Conservation (phyloP, 305 asterid species). For the Fraxinus platypoda region DNA sequence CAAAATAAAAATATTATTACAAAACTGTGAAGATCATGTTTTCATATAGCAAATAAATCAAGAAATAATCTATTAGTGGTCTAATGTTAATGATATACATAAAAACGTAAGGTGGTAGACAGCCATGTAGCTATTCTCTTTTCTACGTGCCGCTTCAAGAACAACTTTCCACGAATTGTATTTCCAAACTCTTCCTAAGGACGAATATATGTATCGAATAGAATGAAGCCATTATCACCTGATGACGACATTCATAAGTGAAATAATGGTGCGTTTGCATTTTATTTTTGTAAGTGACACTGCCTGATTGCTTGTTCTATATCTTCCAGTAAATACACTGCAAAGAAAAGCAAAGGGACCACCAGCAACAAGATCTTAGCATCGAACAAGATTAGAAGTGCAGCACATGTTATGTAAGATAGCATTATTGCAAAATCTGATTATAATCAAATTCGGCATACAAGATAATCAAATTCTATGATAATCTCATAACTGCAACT, state of each 20-base stretch:
- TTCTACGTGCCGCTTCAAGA: constrained; percentile 18
- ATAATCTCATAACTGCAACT: neutral
- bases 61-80: constrained; percentile 22
- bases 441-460: neutral
- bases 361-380: constrained; percentile 26
- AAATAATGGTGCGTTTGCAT: constrained; percentile 17
- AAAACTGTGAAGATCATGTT: constrained; percentile 1
- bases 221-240: constrained; percentile 30
- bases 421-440: neutral
- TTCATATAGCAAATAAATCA: constrained; percentile 30
- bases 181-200: constrained; percentile 23
- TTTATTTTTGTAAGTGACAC: constrained; percentile 32
- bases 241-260: constrained; percentile 10
- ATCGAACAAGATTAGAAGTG: neutral
- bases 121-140: constrained; percentile 19
- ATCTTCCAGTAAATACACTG: constrained; percentile 20
- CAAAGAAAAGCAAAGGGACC: constrained; percentile 15
- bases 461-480: neutral
- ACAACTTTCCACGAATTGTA: constrained; percentile 26
- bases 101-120: constrained; percentile 21
- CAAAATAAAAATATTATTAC: neutral
- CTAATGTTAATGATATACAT: constrained; percentile 31
- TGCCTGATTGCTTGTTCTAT: constrained; percentile 29
- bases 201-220: constrained; percentile 26
- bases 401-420: neutral